phyloP scores from a whole-genome alignment of 139 green algal genomes.

The Auxenochlorella protothecoides region DNA sequence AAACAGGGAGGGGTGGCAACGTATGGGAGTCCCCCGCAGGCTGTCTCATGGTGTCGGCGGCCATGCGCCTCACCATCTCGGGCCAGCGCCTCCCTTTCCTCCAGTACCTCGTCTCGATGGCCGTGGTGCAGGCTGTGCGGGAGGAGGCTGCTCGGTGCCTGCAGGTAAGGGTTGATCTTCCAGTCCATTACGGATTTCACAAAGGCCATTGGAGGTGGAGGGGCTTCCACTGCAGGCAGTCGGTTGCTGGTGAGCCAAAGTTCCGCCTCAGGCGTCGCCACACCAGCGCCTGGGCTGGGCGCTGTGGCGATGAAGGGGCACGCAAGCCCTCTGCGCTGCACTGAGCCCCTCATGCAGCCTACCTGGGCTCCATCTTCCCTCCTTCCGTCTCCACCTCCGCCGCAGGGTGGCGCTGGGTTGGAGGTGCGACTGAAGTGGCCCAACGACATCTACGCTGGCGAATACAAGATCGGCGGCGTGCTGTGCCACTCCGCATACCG shows the following conservation, averaged over 20 bases:
- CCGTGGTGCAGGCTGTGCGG: slow-evolving; percentile 68
- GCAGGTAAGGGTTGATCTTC: not conserved
- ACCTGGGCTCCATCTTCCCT: too few relatives aligned
- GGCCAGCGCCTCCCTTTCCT: slow-evolving; percentile 74
- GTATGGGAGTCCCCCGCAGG: slow-evolving; percentile 73
- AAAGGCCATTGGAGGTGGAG: too few relatives aligned
- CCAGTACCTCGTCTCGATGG: slow-evolving; percentile 87
- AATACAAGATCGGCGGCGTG: slow-evolving; percentile 80
- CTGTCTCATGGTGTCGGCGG: slow-evolving; percentile 88
- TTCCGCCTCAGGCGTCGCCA: too few relatives aligned
- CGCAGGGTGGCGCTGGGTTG: slow-evolving; percentile 1
- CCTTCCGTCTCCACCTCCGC: not conserved
- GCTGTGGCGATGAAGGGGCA: too few relatives aligned
- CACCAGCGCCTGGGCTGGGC: too few relatives aligned
- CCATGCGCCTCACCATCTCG: slow-evolving; percentile 24
- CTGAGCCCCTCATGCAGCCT: too few relatives aligned
- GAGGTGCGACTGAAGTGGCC: slow-evolving; percentile 91
- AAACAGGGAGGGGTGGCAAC: slow-evolving; percentile 73
- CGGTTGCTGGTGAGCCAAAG: too few relatives aligned
- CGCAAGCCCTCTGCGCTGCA: too few relatives aligned
- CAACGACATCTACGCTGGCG: slow-evolving; percentile 82
- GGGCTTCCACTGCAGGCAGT: too few relatives aligned
- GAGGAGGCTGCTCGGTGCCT: slow-evolving; percentile 11
- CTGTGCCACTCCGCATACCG: slow-evolving; percentile 79
- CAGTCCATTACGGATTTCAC: too few relatives aligned